A percentile compares a stretch with the other conserved stretches of the same genome.
These are phyloP conservation scores for Verbascum thapsus DNA, from an alignment of 257 asterid species.

Conservation along the genomic window DNA sequence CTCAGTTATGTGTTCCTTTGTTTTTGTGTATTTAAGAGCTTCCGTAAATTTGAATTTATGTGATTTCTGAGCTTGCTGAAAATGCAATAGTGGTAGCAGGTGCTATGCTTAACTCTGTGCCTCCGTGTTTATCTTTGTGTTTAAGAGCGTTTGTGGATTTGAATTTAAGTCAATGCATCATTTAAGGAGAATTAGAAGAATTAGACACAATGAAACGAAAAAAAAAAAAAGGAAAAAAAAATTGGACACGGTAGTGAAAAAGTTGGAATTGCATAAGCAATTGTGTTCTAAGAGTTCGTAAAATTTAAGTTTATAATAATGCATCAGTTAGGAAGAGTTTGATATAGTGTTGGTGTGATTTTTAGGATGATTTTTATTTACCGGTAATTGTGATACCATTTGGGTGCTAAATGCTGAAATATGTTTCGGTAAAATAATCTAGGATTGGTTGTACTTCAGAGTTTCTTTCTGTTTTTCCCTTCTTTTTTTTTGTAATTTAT, in stretches of 20 bases:
- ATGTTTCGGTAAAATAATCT: too few species aligned
- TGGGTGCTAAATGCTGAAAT: not conserved
- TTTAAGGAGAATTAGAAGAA: not conserved
- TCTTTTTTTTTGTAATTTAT: too few species aligned
- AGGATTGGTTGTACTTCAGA: not conserved
- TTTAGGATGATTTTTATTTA: slow-evolving; percentile 18
- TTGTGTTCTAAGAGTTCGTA: too few species aligned
- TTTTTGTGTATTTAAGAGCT: not conserved
- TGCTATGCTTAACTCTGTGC: slow-evolving; percentile 30
- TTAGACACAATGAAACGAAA: too few species aligned
- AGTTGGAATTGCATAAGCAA: too few species aligned
- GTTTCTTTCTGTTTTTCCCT: too few species aligned
- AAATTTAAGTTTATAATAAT: too few species aligned
- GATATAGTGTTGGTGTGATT: not conserved
- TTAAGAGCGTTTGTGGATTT: not conserved
- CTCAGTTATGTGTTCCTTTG: slow-evolving; percentile 21
- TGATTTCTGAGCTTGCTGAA: slow-evolving; percentile 16
- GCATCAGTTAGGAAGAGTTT: too few species aligned
- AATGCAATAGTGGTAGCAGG: too few species aligned
- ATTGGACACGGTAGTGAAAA: too few species aligned
- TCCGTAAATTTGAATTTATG: not conserved
- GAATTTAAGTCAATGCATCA: slow-evolving; percentile 8
- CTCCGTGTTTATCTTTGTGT: not conserved
- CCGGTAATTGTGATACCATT: not conserved
- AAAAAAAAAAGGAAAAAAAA: too few species aligned